Base-by-base conservation (phyloP, 108 stramenopile species). In the Heterococcus sp. region DNA sequence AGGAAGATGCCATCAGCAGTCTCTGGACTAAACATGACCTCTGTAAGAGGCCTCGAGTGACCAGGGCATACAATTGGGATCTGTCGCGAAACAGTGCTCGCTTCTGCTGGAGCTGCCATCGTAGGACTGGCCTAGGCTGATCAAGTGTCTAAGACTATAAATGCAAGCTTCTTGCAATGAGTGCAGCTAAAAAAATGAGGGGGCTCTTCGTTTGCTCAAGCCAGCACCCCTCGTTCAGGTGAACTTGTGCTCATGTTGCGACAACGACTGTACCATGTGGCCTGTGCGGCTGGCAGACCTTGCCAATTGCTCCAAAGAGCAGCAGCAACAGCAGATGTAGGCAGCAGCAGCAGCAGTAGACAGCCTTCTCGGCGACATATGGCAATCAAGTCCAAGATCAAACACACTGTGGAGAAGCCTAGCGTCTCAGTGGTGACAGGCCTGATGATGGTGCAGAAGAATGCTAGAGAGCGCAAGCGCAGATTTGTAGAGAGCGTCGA, bases 401-500 rank as follows among this genome's bases (percentile, higher is more conserved):
- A 35, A 32, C 3, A n/a, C 1, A 26, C 66, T 21, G 58, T 38
- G 35, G 32, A 39, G 8, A 78, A 71, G 38, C 76, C 37, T 2
- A 58, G 32, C 58, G 34, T 64, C 69, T 46, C 36, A 46, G 37
- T 78, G 33, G 76, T 69, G 1, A 68, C 68, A 8, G 76, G 69
- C 2, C 0, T 78, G 0, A 69, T 36, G 28, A 40, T 69, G 76
- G 76, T 78, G 27, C 68, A 78, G 65, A 63, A 2, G 31, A 39
- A 26, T 28, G 76, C 76, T 3, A 36, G 40, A 46, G 76, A 8
- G 8, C 46, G 39, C 28, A 37, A 28, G 29, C 32, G 72, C 1
- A 82, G 75, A 3, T 87, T 87, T 64, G 85, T 75, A 37, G 86
- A 97, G 83, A 93, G 93, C 2, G 78, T 97, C 26, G 94, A 95